These are phyloP conservation scores for Pelomyxa schiedti DNA, from an alignment of 78 protist species.

Conservation along the genomic window DNA sequence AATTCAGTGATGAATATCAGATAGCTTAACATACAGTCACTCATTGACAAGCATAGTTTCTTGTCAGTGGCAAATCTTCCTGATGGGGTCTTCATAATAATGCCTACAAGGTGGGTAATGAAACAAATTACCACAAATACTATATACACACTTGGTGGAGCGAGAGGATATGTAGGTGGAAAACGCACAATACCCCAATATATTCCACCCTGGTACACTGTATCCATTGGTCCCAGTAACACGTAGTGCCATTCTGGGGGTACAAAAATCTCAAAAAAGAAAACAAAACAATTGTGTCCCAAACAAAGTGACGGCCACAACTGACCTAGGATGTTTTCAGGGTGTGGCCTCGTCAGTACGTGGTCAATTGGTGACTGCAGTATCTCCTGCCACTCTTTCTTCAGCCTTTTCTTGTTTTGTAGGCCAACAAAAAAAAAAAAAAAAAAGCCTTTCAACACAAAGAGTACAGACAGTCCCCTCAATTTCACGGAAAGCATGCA, in stretches of 20 bases:
- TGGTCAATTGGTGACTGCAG: not conserved
- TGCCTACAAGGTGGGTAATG: no score
- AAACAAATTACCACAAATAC: no score
- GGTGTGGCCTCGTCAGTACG: conserved; percentile 2
- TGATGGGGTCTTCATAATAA: conserved; percentile 26
- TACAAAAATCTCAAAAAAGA: no score
- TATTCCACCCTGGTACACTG: conserved; percentile 15
- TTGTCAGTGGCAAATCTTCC: conserved; percentile 22
- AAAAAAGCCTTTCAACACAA: no score
- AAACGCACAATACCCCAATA: conserved; percentile 4
- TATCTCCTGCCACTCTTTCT: not conserved
- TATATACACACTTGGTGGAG: no score
- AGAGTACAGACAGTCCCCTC: no score
- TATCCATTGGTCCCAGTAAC: conserved; percentile 11
- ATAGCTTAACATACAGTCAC: not conserved
- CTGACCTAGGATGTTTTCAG: conserved; percentile 5
- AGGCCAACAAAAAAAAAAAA: no score
- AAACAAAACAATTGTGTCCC: no score
- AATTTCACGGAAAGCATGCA: no score
- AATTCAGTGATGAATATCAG: not conserved
- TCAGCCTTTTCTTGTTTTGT: not conserved
- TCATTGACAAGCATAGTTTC: conserved; percentile 29
- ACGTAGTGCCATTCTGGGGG: conserved; percentile 55
- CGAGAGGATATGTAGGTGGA: conserved; percentile 7
- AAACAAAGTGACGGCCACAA: no score